These are phyloP conservation scores for Syncephalastrum sp. DNA, from an alignment of 371 early-diverging fungal species.

Conservation along the genomic window DNA sequence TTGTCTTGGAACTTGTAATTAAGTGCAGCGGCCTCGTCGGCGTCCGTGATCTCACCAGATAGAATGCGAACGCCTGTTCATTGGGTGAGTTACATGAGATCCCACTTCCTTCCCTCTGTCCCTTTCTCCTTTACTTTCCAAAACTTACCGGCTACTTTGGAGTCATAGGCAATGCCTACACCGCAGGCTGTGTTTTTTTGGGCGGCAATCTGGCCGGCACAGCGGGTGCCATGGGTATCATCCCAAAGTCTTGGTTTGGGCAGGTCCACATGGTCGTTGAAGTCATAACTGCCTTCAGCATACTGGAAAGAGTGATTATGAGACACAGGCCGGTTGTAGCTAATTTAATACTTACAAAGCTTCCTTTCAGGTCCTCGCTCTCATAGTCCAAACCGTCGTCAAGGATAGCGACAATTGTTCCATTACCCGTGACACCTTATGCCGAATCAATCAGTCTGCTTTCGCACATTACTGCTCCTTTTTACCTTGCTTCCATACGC, in stretches of 20 bases:
- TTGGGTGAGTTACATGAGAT: neutral
- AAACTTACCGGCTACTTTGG: slow-evolving; percentile 78
- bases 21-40: slow-evolving; percentile 88
- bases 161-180: slow-evolving; percentile 91
- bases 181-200: slow-evolving; percentile 88
- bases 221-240: slow-evolving; percentile 95
- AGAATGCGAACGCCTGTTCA: slow-evolving; percentile 82
- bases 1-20: slow-evolving; percentile 85
- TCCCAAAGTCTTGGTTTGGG: slow-evolving; percentile 79
- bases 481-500: slow-evolving; percentile 84
- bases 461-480: neutral
- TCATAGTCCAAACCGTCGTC: slow-evolving; percentile 94
- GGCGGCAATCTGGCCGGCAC: slow-evolving; percentile 97
- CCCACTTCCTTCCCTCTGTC: neutral
- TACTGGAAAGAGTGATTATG: slow-evolving; percentile 37
- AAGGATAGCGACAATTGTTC: slow-evolving; percentile 83
- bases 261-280: slow-evolving; percentile 74
- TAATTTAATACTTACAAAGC: slow-evolving; percentile 71
- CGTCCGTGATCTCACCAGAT: slow-evolving; percentile 83
- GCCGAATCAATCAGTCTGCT: neutral
- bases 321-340: neutral
- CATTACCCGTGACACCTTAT: slow-evolving; percentile 81
- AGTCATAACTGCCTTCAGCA: slow-evolving; percentile 90
- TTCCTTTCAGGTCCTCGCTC: slow-evolving; percentile 80
- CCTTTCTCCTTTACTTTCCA: neutral